Base-by-base conservation (phyloP, 495 filamentous ascomycete genomes). In the Hyaloscypha bicolor region DNA sequence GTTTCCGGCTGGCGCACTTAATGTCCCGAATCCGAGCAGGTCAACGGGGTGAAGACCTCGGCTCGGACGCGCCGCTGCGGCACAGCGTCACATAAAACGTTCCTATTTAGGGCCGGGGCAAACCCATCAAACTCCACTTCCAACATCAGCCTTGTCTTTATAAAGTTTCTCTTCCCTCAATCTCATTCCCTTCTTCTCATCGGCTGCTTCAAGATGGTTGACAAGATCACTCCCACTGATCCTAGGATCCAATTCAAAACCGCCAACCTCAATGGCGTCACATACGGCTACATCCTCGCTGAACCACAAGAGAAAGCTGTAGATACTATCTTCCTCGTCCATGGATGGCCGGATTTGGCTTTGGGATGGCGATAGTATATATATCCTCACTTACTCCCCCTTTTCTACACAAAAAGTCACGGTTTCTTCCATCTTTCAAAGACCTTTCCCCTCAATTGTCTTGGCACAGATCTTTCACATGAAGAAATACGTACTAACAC, bases 221-320 rank as follows among this genome's bases (percentile, higher is more conserved):
- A 90, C 74, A 87, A 86, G 71, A 86, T 93, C 69, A 75, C 79
- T 33, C 85, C 86, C n/a, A 78, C 80, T 62, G 91, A 94, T 77
- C 63, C 83, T 37, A 82, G 90, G 62, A 81, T 93, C 64, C 73
- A 85, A 73, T 83, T 88, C 74, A 85, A 87, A 68, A 85, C 83
- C 48, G 79, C 83, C 52, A 80, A 78, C 9, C 77, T 93, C 61
- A 88, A 87, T 72, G 87, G 87, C 60, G 82, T 83, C 51, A 88
- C 81, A 16, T 93, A 93, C 75, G 81, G 86, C 72, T 95, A 94
- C 73, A 81, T 93, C 37, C 79, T 90, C 68, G 88, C 84, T 58
- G 81, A 84, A 64, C 73, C 78, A 33, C 73, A 74, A n/a, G 82
- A 79, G 39, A 74, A 78, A 58, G 83, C 84, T 35, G 77, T 73